Evolutionary conservation across 2,329 filamentous ascomycete genomes (phyloP).

Genomic region (Nannizzia gypsea): DNA sequence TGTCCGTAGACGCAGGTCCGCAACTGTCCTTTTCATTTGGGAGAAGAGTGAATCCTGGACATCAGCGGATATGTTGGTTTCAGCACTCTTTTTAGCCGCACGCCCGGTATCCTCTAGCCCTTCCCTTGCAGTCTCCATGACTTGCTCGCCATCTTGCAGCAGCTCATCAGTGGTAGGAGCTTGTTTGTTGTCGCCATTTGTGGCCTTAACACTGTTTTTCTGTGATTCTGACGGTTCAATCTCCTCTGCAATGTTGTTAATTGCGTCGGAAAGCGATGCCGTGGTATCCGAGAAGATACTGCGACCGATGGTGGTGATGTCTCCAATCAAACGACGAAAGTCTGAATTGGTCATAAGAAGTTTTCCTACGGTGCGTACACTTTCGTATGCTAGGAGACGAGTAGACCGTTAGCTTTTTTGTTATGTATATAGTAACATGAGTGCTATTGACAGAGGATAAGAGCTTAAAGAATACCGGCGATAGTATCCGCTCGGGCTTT

Average conservation of each 20-base stretch:
- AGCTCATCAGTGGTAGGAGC: constrained; percentile 53
- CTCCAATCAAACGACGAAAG: constrained; percentile 74
- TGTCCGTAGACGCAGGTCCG: constrained; percentile 59
- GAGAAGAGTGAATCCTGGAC: constrained; percentile 62
- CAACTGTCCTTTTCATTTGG: constrained; percentile 64
- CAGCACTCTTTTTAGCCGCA: constrained; percentile 57
- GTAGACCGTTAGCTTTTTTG: background rate
- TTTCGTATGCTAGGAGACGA: constrained; percentile 53
- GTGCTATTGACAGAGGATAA: background rate
- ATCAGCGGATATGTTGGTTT: constrained; percentile 59
- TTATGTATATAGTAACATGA: background rate
- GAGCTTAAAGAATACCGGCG: constrained; percentile 43
- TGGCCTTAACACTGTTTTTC: constrained; percentile 39
- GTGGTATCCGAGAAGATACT: constrained; percentile 83
- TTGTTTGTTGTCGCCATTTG: constrained; percentile 36
- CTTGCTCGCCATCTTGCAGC: constrained; percentile 43
- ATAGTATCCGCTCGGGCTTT: constrained; percentile 59
- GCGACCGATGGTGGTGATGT: constrained; percentile 64
- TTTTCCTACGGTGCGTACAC: constrained; percentile 68
- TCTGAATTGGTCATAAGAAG: constrained; percentile 83
- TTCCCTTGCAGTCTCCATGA: constrained; percentile 32
- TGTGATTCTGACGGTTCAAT: constrained; percentile 58
- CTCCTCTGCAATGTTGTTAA: constrained; percentile 60
- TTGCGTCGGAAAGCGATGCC: constrained; percentile 62
- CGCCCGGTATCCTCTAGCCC: constrained; percentile 32